These are phyloP conservation scores for Scolecobasidium constrictum DNA, from an alignment of 2,329 filamentous ascomycete species.

Conservation along the genomic window DNA sequence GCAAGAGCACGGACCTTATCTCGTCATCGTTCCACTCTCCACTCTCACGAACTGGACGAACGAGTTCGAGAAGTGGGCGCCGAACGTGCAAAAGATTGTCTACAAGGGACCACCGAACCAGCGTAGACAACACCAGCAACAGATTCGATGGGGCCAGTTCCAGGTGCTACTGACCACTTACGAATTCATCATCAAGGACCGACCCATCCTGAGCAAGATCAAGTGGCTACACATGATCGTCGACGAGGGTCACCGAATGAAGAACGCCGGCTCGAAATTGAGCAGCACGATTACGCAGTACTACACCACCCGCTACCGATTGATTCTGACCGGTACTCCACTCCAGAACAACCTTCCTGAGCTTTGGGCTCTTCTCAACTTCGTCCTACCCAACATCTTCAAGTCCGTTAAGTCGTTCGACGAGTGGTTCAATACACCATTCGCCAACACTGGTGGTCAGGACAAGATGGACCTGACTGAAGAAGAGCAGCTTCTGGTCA, in stretches of 20 bases:
- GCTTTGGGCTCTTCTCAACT: constrained; percentile 96
- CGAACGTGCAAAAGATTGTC: constrained; percentile 72
- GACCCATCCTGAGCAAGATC: constrained; percentile 90
- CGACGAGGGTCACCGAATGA: constrained; percentile 99
- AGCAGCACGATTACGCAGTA: constrained; percentile 91
- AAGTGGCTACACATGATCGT: constrained; percentile 99
- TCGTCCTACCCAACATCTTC: constrained; percentile 96
- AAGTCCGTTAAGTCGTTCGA: constrained; percentile 98
- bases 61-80: constrained; percentile 98
- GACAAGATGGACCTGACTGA: constrained; percentile 98
- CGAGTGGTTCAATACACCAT: constrained; percentile 99
- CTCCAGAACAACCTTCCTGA: constrained; percentile 95
- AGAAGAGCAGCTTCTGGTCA: constrained; percentile 98
- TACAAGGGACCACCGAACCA: constrained; percentile 91
- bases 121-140: constrained; percentile 83
- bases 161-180: constrained; percentile 96
- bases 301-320: constrained; percentile 86
- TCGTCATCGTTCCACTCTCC: constrained; percentile 94
- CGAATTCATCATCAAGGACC: constrained; percentile 99
- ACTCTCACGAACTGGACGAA: constrained; percentile 98
- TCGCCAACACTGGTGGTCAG: constrained; percentile 94
- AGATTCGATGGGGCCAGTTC: constrained; percentile 89
- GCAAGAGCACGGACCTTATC: constrained; percentile 78
- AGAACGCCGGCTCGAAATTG: constrained; percentile 93
- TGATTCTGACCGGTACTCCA: constrained; percentile 95